Conservation (phyloP, 2,329 filamentous ascomycete species). For the Calonectria naviculata region DNA sequence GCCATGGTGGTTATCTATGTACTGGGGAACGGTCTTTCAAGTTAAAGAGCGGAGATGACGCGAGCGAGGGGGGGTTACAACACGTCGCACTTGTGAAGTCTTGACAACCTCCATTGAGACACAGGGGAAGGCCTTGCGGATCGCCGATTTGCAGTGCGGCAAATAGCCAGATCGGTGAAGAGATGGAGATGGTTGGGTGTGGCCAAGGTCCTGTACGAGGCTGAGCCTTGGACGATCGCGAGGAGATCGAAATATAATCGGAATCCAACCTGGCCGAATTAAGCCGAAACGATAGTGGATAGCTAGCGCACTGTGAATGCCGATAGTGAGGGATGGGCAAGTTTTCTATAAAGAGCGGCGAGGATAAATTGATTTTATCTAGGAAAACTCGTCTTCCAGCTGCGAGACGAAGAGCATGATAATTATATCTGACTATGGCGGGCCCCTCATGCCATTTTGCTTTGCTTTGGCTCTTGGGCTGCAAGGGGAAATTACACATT, state of each 20-base stretch:
- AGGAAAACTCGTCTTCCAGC: neutral
- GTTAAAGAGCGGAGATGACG: constrained; percentile 2
- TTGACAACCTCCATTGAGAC: constrained; percentile 16
- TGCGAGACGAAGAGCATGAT: neutral
- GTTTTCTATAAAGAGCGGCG: neutral
- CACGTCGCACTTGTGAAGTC: neutral
- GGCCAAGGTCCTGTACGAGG: neutral
- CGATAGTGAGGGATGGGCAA: neutral
- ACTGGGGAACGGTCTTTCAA: neutral
- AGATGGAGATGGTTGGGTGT: neutral
- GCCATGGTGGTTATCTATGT: neutral
- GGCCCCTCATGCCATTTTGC: constrained; percentile 1
- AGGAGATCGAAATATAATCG: constrained; percentile 2
- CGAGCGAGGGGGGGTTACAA: neutral
- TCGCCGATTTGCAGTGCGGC: neutral
- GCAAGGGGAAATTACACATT: constrained; percentile 15
- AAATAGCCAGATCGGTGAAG: neutral
- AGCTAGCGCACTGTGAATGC: neutral
- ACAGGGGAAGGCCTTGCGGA: neutral
- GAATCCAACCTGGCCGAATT: constrained; percentile 9
- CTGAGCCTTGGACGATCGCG: neutral
- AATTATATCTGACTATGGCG: constrained; percentile 4
- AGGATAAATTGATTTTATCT: neutral
- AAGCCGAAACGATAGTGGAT: constrained; percentile 13
- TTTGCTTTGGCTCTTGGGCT: constrained; percentile 13